Base-by-base conservation (phyloP, 1,284 basidiomycete genomes). In the Trichosporon sp. region DNA sequence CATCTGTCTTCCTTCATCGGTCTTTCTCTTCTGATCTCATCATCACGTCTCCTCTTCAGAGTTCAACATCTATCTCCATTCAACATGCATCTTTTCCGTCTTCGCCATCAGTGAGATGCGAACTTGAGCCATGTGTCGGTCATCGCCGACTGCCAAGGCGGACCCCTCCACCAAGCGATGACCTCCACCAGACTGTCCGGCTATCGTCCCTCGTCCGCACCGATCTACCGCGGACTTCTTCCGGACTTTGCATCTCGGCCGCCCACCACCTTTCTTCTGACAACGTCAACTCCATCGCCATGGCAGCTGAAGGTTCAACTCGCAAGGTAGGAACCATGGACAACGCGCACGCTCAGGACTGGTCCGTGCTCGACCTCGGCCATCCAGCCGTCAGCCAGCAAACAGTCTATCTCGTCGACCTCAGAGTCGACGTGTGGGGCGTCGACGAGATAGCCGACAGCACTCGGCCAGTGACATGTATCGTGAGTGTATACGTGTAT, bases 401-500 rank as follows among this genome's bases (percentile, higher is more conserved):
- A 9, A 68, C 66, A 11, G 13, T 72, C 11, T 58, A 61, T 21
- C 69, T 74, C 34, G 73, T 73, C 16, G 78, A 76, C 5, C 67
- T 79, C 11, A 69, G 73, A 3, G 59, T 76, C 11, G 65, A 71
- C 25, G 70, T 79, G 2, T 77, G 70, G 64, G 78, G 78, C 5
- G 57, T 79, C 36, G 71, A 77, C 9, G 74, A 78, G 71, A 73
- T 76, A 37, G 58, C 63, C 46, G 63, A 34, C 2, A 73, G 70
- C 57, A 44, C 23, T 9, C 58, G 62, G 29, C 73, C 73, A 4
- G 52, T 79, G 2, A 71, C 69, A 10, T 71, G 71, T 1, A 60
- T 79, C 8, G 72, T 79, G 52, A 27, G 65, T n/a, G n/a, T n/a
- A n/a, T 40, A 31, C 4, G 4, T 7, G 11, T 9, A 36, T 13